Evolutionary conservation across 208 protist genomes (phyloP), one percentile per base, ranked within the genome.

Genomic region (Acanthamoeba culbertsoni): DNA sequence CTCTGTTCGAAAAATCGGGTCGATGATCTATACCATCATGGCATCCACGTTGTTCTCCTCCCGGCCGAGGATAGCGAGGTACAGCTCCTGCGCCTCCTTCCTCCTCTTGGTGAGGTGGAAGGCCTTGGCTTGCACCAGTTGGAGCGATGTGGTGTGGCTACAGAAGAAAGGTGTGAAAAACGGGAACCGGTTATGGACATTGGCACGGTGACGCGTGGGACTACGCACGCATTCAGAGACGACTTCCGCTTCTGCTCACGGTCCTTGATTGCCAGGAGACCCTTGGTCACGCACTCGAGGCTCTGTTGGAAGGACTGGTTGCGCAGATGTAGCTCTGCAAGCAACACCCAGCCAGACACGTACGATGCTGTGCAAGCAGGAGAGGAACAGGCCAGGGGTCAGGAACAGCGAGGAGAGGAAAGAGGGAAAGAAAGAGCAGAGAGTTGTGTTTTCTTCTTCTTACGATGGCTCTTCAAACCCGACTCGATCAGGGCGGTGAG

Each of bases 301-400:
- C 73, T 84, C 43, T 84, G 73, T 20, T 84, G 73, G n/a, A 84
- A 55, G 2, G 73, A 84, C 28, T 84, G 73, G 8, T 55, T 84
- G 43, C 73, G 73, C 37, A 84, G 43, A 31, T 84, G 37, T 6
- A 84, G 73, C 73, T 84, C 73, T 26, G 73, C 73, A 37, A 84
- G 73, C 23, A 84, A n/a, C 3, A 84, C n/a, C 73, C 73, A 84
- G 37, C 73, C 73, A 18, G 73, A 55, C 28, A 55, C 73, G 10
- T 35, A 84, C 43, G 73, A 55, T 8, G 73, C 73, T 84, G 73
- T 28, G 4, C 0, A 8, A 43, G 63, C 6, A 18, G 43, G 1
- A 1, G 26, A 65, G 57, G 43, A 14, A 71, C 31, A 43, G 3
- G 26, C 12, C 20, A 8, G 10, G 20, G 1, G 28, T 65, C 6